These are phyloP conservation scores for Ceratobasidium sp. DNA, from an alignment of 1,284 basidiomycete species.

Conservation along the genomic window DNA sequence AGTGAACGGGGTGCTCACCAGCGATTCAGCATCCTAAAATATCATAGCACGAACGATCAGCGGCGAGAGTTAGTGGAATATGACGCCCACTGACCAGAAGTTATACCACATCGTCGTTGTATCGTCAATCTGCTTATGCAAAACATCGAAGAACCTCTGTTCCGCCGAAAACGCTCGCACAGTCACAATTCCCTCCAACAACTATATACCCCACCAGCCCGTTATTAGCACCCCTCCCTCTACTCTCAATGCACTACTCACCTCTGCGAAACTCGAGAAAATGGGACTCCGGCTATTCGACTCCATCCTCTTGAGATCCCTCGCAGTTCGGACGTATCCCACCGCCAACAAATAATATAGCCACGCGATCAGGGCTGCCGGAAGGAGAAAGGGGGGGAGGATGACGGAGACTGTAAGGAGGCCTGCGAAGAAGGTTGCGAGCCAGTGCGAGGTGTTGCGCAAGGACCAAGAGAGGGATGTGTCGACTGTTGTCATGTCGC, in stretches of 20 bases:
- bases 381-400: constrained; percentile 78
- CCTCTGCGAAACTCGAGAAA: constrained; percentile 81
- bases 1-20: constrained; percentile 47
- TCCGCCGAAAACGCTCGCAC: constrained; percentile 91
- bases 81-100: constrained; percentile 13
- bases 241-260: constrained; percentile 63
- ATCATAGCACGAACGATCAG: constrained; percentile 45
- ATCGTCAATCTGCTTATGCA: constrained; percentile 71
- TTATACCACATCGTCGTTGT: constrained; percentile 59
- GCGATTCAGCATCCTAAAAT: constrained; percentile 51
- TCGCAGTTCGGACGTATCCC: constrained; percentile 79
- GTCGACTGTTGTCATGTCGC: constrained; percentile 85
- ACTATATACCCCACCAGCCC: constrained; percentile 47
- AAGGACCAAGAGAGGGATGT: constrained; percentile 73
- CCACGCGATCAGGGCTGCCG: constrained; percentile 71
- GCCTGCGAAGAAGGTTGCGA: constrained; percentile 77
- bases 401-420: constrained; percentile 70
- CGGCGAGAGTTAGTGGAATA: too few species aligned
- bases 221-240: constrained; percentile 25
- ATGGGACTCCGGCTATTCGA: constrained; percentile 76
- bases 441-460: constrained; percentile 75
- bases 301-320: constrained; percentile 83
- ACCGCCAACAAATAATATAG: constrained; percentile 68
- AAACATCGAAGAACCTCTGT: constrained; percentile 75
- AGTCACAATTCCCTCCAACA: constrained; percentile 77